Evolutionary conservation across 1,139 yeast species (phyloP), one percentile per base, ranked within the genome.

Genomic region (Hyphopichia buzzinii): DNA sequence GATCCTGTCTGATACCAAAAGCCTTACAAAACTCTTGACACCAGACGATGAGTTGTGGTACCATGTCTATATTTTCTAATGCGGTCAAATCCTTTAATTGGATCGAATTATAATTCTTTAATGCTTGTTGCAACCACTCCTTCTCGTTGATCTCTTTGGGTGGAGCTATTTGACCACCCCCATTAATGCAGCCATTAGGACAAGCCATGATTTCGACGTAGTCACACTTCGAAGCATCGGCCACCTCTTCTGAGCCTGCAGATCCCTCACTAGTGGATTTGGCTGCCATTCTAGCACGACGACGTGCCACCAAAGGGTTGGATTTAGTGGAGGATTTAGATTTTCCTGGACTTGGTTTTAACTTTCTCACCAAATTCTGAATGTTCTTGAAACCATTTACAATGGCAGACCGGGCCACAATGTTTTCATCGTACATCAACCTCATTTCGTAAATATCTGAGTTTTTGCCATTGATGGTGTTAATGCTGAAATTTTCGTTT

Each of bases 161-260:
- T 24, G 75, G 66, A 15, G 75, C 69, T 26, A 86, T 81, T 52
- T 89, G 92, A 0, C 99, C 99, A 13, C 98, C 97, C 7, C 99
- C 99, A 53, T 92, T 92, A 39, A 90, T 85, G 54, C 98, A 92
- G 1, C 98, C 99, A 26, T 87, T 88, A 3, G 98, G 98, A 57
- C 98, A 92, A 1, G 98, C 98, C 97, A 89, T 90, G 26, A 92
- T 85, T 52, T 92, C 98, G 4, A 92, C 88, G 50, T 85, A 87
- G 46, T 88, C 95, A 50, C 87, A 83, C 31, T 67, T 72, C 14
- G 77, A 61, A 1, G 92, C 83, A 45, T 85, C 92, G 0, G 81
- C 79, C 1, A 43, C 33, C 28, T 61, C 71, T 21, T 50, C 54
- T 36, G 44, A 47, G 25, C 61, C 45, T 7, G 57, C 57, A 29